These are phyloP conservation scores for Hamigera avellanea DNA, from an alignment of 495 filamentous ascomycete species.

Conservation along the genomic window DNA sequence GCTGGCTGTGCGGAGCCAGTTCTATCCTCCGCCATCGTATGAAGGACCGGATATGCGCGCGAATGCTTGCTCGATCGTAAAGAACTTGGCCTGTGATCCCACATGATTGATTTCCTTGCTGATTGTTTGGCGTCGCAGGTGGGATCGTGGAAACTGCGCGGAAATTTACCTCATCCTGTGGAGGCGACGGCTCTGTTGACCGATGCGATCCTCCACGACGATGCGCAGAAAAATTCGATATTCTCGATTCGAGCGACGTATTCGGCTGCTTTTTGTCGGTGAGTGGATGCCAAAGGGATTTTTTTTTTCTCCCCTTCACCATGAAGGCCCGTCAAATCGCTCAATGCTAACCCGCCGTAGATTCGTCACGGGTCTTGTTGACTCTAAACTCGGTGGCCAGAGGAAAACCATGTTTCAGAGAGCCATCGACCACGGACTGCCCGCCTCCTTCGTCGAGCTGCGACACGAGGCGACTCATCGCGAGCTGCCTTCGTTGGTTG, in stretches of 20 bases:
- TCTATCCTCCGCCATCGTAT: conserved; percentile 43
- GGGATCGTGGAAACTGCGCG: conserved; percentile 49
- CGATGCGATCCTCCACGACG: conserved; percentile 61
- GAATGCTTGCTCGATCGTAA: conserved; percentile 36
- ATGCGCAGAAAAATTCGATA: conserved; percentile 35
- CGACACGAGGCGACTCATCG: conserved; percentile 86
- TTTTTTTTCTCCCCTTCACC: conserved; percentile 5
- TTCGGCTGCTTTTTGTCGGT: conserved; percentile 51
- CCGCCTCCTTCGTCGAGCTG: conserved; percentile 78
- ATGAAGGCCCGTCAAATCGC: conserved; percentile 4
- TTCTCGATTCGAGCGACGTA: conserved; percentile 47
- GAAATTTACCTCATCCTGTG: conserved; percentile 68
- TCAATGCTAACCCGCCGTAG: conserved; percentile 31
- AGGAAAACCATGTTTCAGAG: conserved; percentile 73
- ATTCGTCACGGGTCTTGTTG: conserved; percentile 84
- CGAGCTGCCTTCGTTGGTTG: conserved; percentile 61
- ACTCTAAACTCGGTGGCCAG: conserved; percentile 56
- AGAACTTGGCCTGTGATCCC: too few species aligned
- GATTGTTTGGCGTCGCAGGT: too few species aligned
- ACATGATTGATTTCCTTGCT: too few species aligned
- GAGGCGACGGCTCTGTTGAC: conserved; percentile 71
- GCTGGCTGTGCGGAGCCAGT: conserved; percentile 49
- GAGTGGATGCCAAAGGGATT: too few species aligned
- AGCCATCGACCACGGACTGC: conserved; percentile 63
- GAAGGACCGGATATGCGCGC: conserved; percentile 27